Base-by-base conservation (phyloP, 202 grass and related monocot species). In the Setaria viridis region DNA sequence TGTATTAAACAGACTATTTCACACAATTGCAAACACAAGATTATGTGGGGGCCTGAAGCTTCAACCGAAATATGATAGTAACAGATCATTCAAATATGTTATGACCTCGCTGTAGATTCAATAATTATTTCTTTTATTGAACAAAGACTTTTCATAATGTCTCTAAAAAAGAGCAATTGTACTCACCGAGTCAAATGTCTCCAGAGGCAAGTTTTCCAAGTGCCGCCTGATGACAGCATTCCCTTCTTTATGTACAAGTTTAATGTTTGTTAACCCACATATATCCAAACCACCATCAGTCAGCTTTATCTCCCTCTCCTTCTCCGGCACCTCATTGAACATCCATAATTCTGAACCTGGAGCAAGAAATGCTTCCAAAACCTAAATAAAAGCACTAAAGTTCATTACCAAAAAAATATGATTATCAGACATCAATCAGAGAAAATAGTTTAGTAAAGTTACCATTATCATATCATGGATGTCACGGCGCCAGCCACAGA, bases 381-480 rank as follows among this genome's bases (percentile, higher is more conserved):
- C 96, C 96, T 99, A 77, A 73, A 84, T 55, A 84, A 74, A 72
- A 79, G 20, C 51, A 80, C 32, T 62, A 74, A 73, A 15, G 47
- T 78, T 76, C 30, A 62, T 73, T 78, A 78, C 13, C 14, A 45
- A 25, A 25, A 59, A 82, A 76, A 74, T 67, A 16, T 70, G 25
- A 34, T 66, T 66, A 60, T 51, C 11, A 55, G 49, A 76, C 21
- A 66, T 49, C 4, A 9, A 48, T 49, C 35, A 48, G 29, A 33
- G 11, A 67, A 62, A 53, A 69, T 48, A 34, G 47, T 21, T 68
- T 62, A 39, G 45, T 83, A 53, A 66, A 90, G 51, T 69, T 95
- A 99, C 96, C 96, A 89, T 99, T 94, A 99, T 99, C 96, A 99
- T 99, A 88, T 99, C 96, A 66, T 99, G 92, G 82, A 99, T 95